Conservation (phyloP, 2,329 filamentous ascomycete genomes). For the Xylogone sp. region DNA sequence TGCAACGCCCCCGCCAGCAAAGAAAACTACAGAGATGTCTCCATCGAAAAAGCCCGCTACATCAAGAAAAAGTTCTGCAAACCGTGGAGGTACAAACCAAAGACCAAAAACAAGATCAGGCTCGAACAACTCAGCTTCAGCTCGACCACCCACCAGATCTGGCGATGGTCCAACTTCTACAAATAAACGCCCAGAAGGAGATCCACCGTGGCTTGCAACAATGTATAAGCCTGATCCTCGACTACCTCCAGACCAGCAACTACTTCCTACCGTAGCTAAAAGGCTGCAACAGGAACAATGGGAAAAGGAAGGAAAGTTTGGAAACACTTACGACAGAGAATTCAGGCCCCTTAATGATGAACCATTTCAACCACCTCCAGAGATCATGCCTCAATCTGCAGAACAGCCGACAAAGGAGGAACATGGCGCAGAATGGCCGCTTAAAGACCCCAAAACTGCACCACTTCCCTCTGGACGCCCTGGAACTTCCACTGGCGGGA, state of each 20-base stretch:
- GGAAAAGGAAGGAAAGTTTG: conserved; percentile 87
- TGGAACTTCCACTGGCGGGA: conserved; percentile 33
- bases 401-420: conserved; percentile 28
- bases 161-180: conserved; percentile 42
- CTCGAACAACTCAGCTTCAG: conserved; percentile 43
- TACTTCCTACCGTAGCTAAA: conserved; percentile 89
- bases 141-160: conserved; percentile 59
- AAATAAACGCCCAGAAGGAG: conserved; percentile 76
- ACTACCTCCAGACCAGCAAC: conserved; percentile 89
- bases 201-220: conserved; percentile 90
- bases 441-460: conserved; percentile 46
- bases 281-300: conserved; percentile 91
- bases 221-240: conserved; percentile 96
- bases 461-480: conserved; percentile 41
- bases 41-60: conserved; percentile 45
- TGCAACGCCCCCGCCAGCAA: conserved; percentile 35
- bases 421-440: conserved; percentile 54
- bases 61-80: conserved; percentile 21
- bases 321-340: conserved; percentile 80
- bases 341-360: conserved; percentile 79
- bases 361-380: conserved; percentile 32
- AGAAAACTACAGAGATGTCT: conserved; percentile 40
- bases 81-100: conserved; percentile 28
- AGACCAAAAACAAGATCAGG: conserved; percentile 60
- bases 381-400: conserved; percentile 9